Conservation (phyloP, 2,329 filamentous ascomycete genomes). For the Fusarium caatingaense region DNA sequence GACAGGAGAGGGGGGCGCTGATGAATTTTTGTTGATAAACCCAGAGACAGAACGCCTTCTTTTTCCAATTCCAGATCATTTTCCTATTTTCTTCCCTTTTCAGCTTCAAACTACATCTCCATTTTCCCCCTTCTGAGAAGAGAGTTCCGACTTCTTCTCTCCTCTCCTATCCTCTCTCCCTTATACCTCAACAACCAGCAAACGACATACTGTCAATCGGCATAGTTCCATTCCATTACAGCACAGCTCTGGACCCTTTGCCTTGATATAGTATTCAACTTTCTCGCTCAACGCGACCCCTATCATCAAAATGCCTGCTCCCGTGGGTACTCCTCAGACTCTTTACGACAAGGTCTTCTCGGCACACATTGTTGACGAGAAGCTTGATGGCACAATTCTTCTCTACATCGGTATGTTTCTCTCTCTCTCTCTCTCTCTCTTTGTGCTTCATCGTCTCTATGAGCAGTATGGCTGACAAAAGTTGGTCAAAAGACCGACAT, state of each 20-base stretch:
- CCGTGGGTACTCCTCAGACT: conserved; percentile 78
- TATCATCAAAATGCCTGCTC: conserved; percentile 75
- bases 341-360: conserved; percentile 98
- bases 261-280: background rate
- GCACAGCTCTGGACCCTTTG: background rate
- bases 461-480: conserved; percentile 22
- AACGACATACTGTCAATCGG: conserved; percentile 5
- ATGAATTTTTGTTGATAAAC: conserved; percentile 46
- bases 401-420: conserved; percentile 84
- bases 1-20: conserved; percentile 28
- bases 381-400: conserved; percentile 90
- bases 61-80: conserved; percentile 25
- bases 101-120: background rate
- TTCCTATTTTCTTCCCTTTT: conserved; percentile 9
- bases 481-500: conserved; percentile 76
- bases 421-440: conserved; percentile 11
- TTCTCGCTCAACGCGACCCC: conserved; percentile 3
- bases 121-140: background rate
- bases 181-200: background rate
- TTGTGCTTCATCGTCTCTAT: background rate
- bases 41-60: conserved; percentile 35
- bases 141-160: conserved; percentile 8
- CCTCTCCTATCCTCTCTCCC: too few species aligned
- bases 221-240: background rate
- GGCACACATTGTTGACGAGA: conserved; percentile 94